Conservation (phyloP, 495 filamentous ascomycete species). For the Neurospora hispaniola region DNA sequence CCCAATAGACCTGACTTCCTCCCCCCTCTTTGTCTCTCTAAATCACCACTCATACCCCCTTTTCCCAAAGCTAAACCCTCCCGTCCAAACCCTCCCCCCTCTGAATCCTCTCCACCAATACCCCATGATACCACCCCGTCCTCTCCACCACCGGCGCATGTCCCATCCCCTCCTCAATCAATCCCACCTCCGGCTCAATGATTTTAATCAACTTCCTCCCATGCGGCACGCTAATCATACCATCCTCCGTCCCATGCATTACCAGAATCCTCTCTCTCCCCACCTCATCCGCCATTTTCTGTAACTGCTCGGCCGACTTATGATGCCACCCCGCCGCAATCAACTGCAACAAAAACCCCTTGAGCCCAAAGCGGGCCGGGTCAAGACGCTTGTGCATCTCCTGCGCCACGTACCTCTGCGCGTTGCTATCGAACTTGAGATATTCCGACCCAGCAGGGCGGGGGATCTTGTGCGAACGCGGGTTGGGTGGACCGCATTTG, state of each 20-base stretch:
- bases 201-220: constrained; percentile 46
- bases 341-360: constrained; percentile 65
- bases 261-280: constrained; percentile 64
- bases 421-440: constrained; percentile 57
- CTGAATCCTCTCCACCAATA: constrained; percentile 42
- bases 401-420: constrained; percentile 66
- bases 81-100: constrained; percentile 28
- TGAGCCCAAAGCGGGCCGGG: constrained; percentile 41
- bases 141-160: constrained; percentile 60
- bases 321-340: constrained; percentile 73
- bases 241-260: constrained; percentile 61
- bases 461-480: not conserved
- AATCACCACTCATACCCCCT: no score
- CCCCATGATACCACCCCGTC: constrained; percentile 45
- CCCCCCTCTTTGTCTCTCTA: no score
- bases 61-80: constrained; percentile 3
- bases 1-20: no score
- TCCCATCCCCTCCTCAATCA: constrained; percentile 53
- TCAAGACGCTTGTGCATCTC: constrained; percentile 58
- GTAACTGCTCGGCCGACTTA: constrained; percentile 54
- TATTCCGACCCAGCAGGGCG: constrained; percentile 16
- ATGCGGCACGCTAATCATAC: constrained; percentile 63
- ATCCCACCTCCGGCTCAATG: constrained; percentile 35
- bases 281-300: constrained; percentile 49
- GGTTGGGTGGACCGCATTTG: constrained; percentile 9